phyloP scores from a whole-genome alignment of 331 rosid genomes.

The Malus hybrid region DNA sequence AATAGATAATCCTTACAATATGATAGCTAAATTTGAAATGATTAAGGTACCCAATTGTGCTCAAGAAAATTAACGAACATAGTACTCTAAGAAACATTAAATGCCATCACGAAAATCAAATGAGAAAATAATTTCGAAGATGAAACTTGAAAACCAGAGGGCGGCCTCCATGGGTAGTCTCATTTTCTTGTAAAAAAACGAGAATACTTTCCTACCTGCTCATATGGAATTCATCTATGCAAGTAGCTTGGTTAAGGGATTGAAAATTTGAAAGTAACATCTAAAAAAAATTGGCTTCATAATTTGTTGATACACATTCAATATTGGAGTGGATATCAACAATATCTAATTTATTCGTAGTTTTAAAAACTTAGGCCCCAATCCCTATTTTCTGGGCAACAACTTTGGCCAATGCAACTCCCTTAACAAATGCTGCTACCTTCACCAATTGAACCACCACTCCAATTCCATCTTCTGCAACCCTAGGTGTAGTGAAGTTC shows the following conservation, averaged over 20 bases:
- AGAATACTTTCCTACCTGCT: background rate
- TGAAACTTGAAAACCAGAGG: no score
- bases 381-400: background rate
- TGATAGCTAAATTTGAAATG: no score
- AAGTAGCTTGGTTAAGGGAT: background rate
- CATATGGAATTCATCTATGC: background rate
- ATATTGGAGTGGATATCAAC: background rate
- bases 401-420: background rate
- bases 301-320: background rate
- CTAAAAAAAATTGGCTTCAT: no score
- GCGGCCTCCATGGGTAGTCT: no score
- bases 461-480: background rate
- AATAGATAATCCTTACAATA: no score
- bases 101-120: background rate
- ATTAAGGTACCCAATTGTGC: no score
- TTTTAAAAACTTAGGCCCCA: background rate
- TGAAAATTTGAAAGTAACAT: background rate
- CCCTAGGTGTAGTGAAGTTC: slow-evolving; percentile 43
- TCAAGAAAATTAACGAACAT: background rate
- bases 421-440: background rate
- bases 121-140: no score
- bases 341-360: background rate
- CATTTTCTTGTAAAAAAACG: background rate
- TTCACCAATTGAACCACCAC: background rate
- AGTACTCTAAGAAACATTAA: background rate